Base-by-base conservation (phyloP, 2,329 filamentous ascomycete genomes). In the Drechslerella dactyloides region DNA sequence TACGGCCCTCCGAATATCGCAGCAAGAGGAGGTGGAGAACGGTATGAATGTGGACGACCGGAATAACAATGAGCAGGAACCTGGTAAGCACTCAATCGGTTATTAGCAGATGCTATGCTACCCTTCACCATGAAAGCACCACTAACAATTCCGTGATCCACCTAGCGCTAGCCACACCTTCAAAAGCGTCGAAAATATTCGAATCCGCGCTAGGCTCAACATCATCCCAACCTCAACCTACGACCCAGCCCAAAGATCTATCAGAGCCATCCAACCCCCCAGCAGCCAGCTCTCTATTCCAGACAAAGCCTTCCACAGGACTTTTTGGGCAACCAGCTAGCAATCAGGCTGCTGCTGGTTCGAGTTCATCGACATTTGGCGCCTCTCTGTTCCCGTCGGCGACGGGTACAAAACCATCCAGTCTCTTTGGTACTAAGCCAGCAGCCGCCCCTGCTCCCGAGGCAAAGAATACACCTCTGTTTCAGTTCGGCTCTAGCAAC, bases 171-270 rank as follows among this genome's bases (percentile, higher is more conserved):
- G 68, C 23, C 2, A 57, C 42, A 1, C 55, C 54, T 13, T 72
- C 68, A 17, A 64, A 72, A 52, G 60, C 68, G 19, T 64, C 68
- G 6, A 56, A 44, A 10, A 35, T 72, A 40, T 72, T 72, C 27
- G 60, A 72, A 65, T 72, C 68, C 30, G 52, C 59, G 3, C 59
- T 70, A 7, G 59, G 24, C 11, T 8, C 37, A 17, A 19, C 33
- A 1, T 27, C 23, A 10, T 30, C 13, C 24, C 11, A 33, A n/a
- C 2, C 42, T 7, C 19, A 52, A n/a, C 0, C 33, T 10, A 52
- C 42, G 37, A 23, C 35, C 6, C 30, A 21, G 44, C n/a, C 44
- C 1, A 52, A 27, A 17, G 15, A 46, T 2, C 17, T 7, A 2
- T 37, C 58, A 24, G 37, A 2, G 2, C 15, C 21, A 15, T 23